Percentiles rank a stretch among this genome's conserved stretches.
These are phyloP conservation scores for Phytophthora melonis DNA, from an alignment of 352 stramenopile species.

Conservation along the genomic window DNA sequence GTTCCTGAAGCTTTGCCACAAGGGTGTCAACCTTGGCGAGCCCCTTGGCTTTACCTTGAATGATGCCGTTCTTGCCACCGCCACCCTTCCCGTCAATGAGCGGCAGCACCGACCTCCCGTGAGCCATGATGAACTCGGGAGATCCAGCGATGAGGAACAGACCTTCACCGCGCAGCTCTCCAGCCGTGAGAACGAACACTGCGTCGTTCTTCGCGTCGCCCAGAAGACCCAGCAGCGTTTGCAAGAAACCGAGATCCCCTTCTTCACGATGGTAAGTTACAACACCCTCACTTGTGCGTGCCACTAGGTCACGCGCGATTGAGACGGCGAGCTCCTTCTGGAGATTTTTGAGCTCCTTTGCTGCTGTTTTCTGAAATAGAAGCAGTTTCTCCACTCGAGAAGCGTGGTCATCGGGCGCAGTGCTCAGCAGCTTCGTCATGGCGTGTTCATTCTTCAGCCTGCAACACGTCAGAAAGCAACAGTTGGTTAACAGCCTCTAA, in stretches of 20 bases:
- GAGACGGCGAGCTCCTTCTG: slow-evolving; percentile 73
- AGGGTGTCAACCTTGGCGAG: slow-evolving; percentile 61
- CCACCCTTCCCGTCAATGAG: slow-evolving; percentile 82
- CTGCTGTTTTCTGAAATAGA: slow-evolving; percentile 59
- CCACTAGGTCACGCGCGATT: slow-evolving; percentile 57
- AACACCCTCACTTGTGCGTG: slow-evolving; percentile 37
- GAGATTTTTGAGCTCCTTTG: slow-evolving; percentile 77
- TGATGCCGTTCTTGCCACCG: slow-evolving; percentile 74
- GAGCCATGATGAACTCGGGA: slow-evolving; percentile 55
- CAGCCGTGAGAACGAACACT: slow-evolving; percentile 62
- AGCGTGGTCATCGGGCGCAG: slow-evolving; percentile 69
- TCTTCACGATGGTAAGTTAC: slow-evolving; percentile 70
- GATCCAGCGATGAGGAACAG: slow-evolving; percentile 76
- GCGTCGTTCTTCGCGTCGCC: slow-evolving; percentile 49
- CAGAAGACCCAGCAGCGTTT: slow-evolving; percentile 59
- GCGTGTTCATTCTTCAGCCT: slow-evolving; percentile 71
- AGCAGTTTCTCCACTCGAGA: slow-evolving; percentile 74
- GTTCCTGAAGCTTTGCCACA: slow-evolving; percentile 51
- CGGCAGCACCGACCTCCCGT: slow-evolving; percentile 63
- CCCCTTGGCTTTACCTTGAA: slow-evolving; percentile 82
- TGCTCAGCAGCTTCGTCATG: slow-evolving; percentile 81
- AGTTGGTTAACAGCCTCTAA: slow-evolving; percentile 1
- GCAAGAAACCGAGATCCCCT: slow-evolving; percentile 75
- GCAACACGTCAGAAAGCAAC: not conserved
- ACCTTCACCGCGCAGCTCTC: slow-evolving; percentile 60